Percentiles rank a stretch among this genome's conserved stretches.
Conservation (phyloP, 805 yeast genomes). For the Candida hungchunana region DNA sequence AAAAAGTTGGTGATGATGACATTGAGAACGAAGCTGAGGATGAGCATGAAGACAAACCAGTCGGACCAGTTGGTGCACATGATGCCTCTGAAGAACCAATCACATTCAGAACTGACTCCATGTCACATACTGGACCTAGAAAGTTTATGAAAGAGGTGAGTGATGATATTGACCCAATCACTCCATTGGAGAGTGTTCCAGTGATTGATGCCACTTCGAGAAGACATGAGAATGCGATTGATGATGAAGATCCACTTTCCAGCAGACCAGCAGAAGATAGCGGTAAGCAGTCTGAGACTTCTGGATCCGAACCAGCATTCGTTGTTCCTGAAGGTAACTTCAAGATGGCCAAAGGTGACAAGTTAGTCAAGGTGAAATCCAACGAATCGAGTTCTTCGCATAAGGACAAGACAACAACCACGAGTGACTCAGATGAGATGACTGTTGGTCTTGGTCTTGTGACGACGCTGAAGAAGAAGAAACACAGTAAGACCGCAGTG, state of each 20-base stretch:
- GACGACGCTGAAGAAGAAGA: slow-evolving; percentile 13
- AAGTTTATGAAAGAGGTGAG: slow-evolving; percentile 5
- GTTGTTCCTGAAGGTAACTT: slow-evolving; percentile 26
- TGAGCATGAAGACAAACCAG: slow-evolving; percentile 1
- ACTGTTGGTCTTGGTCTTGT: slow-evolving; percentile 27
- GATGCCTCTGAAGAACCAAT: slow-evolving; percentile 8
- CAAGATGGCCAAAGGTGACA: slow-evolving; percentile 9
- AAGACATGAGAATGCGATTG: slow-evolving; percentile 4
- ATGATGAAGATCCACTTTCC: slow-evolving; percentile 19
- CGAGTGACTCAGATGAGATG: slow-evolving; percentile 26
- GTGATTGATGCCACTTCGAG: neutral
- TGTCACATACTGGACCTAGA: slow-evolving; percentile 14
- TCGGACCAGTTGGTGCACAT: slow-evolving; percentile 5
- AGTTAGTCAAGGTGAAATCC: slow-evolving; percentile 2
- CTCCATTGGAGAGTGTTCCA: slow-evolving; percentile 13
- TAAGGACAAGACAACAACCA: slow-evolving; percentile 21
- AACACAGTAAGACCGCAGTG: slow-evolving; percentile 21
- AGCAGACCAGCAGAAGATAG: slow-evolving; percentile 3
- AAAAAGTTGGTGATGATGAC: slow-evolving; percentile 10
- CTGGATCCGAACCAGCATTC: slow-evolving; percentile 14
- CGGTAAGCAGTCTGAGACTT: slow-evolving; percentile 2
- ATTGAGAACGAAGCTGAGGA: slow-evolving; percentile 13
- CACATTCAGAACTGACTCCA: slow-evolving; percentile 20
- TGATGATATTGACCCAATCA: slow-evolving; percentile 22
- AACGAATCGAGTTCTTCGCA: slow-evolving; percentile 11